phyloP scores from a whole-genome alignment of 2,329 filamentous ascomycete genomes.

The Beauveria sp. region DNA sequence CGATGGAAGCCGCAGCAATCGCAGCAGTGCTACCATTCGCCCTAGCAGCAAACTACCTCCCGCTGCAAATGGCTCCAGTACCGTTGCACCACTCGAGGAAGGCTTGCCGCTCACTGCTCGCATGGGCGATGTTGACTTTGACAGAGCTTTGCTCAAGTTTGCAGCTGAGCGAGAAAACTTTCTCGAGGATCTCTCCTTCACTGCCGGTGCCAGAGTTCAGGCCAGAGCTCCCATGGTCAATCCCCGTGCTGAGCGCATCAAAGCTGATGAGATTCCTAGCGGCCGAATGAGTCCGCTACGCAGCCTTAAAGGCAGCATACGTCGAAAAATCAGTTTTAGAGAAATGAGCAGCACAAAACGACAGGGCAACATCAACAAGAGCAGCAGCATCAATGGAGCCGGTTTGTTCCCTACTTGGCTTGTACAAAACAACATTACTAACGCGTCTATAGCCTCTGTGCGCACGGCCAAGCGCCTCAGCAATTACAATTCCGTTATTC shows the following conservation, averaged over 20 bases:
- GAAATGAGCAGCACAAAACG: conserved; percentile 95
- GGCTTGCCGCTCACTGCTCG: conserved; percentile 21
- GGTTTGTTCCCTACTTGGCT: conserved; percentile 26
- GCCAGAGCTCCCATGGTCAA: conserved; percentile 65
- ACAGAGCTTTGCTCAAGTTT: conserved; percentile 87
- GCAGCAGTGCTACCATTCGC: conserved; percentile 58
- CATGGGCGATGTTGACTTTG: conserved; percentile 76
- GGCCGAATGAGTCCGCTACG: conserved; percentile 49
- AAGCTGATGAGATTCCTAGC: conserved; percentile 57
- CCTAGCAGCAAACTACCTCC: conserved; percentile 26
- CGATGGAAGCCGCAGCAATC: conserved; percentile 54
- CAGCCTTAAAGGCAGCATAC: conserved; percentile 73
- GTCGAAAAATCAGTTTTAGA: conserved; percentile 82
- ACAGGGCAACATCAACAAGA: conserved; percentile 67
- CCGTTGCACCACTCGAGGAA: conserved; percentile 19
- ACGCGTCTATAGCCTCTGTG: conserved; percentile 41
- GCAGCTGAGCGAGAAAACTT: conserved; percentile 92
- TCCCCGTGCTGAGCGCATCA: conserved; percentile 74
- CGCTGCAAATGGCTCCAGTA: conserved; percentile 16
- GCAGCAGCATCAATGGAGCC: conserved; percentile 45
- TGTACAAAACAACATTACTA: conserved; percentile 17
- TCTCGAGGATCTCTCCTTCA: conserved; percentile 83
- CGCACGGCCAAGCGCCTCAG: conserved; percentile 84
- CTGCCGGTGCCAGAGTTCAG: conserved; percentile 70
- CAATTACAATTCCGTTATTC: conserved; percentile 98